Evolutionary conservation across 345 rosid species (phyloP).

Genomic region (Eucalyptus sideroxylon): DNA sequence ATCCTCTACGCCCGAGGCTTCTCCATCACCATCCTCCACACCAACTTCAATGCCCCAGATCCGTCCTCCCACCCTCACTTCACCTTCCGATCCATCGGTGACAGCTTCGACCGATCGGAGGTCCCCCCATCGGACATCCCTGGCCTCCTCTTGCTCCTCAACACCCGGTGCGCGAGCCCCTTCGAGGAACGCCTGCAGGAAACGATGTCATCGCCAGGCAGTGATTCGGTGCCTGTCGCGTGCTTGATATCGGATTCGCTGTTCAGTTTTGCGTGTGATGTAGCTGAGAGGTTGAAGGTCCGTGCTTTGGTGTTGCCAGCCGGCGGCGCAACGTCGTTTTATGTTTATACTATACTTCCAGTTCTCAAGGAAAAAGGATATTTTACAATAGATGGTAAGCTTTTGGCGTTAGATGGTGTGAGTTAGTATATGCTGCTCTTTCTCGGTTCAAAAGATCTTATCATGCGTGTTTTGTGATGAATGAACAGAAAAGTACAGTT

Average conservation of each 20-base stretch:
- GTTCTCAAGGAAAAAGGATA: constrained; percentile 18
- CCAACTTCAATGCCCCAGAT: constrained; percentile 6
- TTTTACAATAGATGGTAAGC: constrained; percentile 11
- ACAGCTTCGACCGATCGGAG: not conserved
- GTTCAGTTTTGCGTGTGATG: constrained; percentile 7
- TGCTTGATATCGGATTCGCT: constrained; percentile 13
- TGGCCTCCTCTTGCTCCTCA: not conserved
- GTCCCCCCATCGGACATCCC: not conserved
- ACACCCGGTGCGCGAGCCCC: not conserved
- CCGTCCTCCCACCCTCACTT: constrained; percentile 14
- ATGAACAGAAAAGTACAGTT: not conserved
- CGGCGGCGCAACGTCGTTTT: constrained; percentile 15
- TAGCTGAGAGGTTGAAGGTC: constrained; percentile 7
- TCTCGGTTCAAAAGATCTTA: not conserved
- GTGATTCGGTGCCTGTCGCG: not conserved
- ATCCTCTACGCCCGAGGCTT: constrained; percentile 15
- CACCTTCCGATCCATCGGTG: constrained; percentile 7
- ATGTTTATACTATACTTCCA: constrained; percentile 12
- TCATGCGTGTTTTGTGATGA: not conserved
- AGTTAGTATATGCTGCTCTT: not conserved
- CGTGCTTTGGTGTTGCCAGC: constrained; percentile 18
- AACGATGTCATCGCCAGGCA: not conserved
- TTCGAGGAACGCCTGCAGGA: constrained; percentile 7
- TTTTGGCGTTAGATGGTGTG: not conserved
- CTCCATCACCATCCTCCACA: constrained; percentile 14